Evolutionary conservation across 164 flowering plant species (phyloP).

Genomic region (Macadamia tetraphylla): DNA sequence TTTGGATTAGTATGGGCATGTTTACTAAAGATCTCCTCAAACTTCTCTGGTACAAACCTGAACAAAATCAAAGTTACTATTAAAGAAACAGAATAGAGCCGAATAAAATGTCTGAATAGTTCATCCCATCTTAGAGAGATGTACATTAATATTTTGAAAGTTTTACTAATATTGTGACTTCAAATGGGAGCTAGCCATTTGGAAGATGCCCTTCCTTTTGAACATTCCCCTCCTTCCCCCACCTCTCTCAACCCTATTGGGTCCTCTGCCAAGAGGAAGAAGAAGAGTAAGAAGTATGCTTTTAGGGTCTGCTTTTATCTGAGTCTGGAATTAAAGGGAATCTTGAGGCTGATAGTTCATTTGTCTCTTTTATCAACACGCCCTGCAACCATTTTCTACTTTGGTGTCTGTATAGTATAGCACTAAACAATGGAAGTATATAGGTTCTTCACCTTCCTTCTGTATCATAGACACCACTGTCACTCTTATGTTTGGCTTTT

Average conservation of each 20-base stretch:
- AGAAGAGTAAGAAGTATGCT: too few relatives aligned
- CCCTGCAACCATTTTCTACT: background rate
- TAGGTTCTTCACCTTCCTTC: constrained; percentile 56
- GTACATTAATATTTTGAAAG: background rate
- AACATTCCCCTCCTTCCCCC: too few relatives aligned
- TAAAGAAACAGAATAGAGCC: background rate
- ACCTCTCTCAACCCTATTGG: too few relatives aligned
- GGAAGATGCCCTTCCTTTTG: too few relatives aligned
- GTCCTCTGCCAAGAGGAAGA: too few relatives aligned
- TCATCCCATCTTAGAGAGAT: too few relatives aligned
- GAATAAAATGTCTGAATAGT: background rate
- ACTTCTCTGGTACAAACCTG: constrained; percentile 37
- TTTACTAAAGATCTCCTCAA: constrained; percentile 62
- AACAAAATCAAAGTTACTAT: background rate
- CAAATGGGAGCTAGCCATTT: too few relatives aligned
- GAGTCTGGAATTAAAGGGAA: too few relatives aligned
- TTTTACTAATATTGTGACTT: background rate
- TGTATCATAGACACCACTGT: constrained; percentile 56
- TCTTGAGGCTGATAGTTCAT: too few relatives aligned
- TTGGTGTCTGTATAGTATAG: background rate
- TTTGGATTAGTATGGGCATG: constrained; percentile 34
- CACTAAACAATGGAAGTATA: background rate
- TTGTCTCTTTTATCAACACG: background rate
- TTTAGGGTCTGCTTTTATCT: too few relatives aligned
- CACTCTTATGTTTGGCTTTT: constrained; percentile 60